Percentiles rank a stretch among this genome's conserved stretches.
Conservation (phyloP, 1,284 basidiomycete species). For the Ganoderma meredithae region DNA sequence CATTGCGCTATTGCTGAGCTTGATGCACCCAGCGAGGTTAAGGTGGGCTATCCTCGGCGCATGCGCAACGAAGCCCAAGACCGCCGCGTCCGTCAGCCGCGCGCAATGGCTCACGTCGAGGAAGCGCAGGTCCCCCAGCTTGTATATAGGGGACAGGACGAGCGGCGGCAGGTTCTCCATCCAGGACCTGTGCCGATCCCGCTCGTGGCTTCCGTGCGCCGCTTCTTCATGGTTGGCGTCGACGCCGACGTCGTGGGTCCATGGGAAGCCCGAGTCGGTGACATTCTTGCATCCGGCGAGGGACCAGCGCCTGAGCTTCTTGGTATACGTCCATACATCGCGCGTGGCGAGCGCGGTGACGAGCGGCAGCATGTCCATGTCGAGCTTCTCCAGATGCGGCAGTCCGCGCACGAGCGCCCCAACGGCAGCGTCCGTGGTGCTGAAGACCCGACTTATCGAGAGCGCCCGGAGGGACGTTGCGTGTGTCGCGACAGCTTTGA, state of each 20-base stretch:
- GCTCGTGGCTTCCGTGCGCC: not conserved
- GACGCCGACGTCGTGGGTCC: slow-evolving; percentile 25
- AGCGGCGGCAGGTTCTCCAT: slow-evolving; percentile 65
- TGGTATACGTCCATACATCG: slow-evolving; percentile 84
- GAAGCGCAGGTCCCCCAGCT: slow-evolving; percentile 75
- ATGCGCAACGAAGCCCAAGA: slow-evolving; percentile 82
- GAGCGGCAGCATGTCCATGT: slow-evolving; percentile 78
- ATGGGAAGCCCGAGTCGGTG: slow-evolving; percentile 83
- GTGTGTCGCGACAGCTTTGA: slow-evolving; percentile 74
- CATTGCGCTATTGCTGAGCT: slow-evolving; percentile 79
- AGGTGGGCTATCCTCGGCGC: slow-evolving; percentile 84
- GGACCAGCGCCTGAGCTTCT: slow-evolving; percentile 79
- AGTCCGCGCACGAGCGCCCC: slow-evolving; percentile 79
- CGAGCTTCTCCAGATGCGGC: slow-evolving; percentile 83
- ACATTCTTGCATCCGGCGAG: slow-evolving; percentile 76
- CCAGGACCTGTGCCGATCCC: slow-evolving; percentile 51
- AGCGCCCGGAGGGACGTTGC: slow-evolving; percentile 78
- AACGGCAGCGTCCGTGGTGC: slow-evolving; percentile 79
- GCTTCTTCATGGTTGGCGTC: not conserved
- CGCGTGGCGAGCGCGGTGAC: slow-evolving; percentile 77
- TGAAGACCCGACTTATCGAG: slow-evolving; percentile 71
- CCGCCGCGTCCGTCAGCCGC: slow-evolving; percentile 77
- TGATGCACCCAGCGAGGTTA: slow-evolving; percentile 83
- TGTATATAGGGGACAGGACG: slow-evolving; percentile 55
- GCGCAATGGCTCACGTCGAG: slow-evolving; percentile 82